These are phyloP conservation scores for Penicillium nordicum DNA, from an alignment of 2,329 filamentous ascomycete species.

Conservation along the genomic window DNA sequence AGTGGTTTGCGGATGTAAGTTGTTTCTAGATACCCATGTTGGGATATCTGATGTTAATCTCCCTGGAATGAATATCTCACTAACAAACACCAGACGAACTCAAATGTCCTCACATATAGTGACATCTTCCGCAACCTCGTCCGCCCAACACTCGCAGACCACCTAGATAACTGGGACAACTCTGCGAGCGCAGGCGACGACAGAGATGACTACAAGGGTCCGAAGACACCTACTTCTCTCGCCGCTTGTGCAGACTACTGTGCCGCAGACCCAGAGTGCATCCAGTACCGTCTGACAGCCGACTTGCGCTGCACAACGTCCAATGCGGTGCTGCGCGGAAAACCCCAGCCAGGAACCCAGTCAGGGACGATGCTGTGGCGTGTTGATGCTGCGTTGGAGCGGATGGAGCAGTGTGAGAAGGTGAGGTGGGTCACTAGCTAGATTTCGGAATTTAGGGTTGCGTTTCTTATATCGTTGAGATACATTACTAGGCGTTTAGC, in stretches of 20 bases:
- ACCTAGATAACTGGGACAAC: slow-evolving; percentile 20
- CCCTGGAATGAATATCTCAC: neutral
- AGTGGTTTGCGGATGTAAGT: slow-evolving; percentile 26
- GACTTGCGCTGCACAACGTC: slow-evolving; percentile 16
- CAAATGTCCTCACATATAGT: slow-evolving; percentile 17
- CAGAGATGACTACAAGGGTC: slow-evolving; percentile 5
- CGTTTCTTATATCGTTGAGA: neutral
- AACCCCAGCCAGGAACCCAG: slow-evolving; percentile 7
- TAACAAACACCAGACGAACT: slow-evolving; percentile 13
- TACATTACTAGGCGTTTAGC: neutral
- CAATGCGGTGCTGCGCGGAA: slow-evolving; percentile 13
- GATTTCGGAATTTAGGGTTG: neutral
- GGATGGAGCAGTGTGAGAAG: slow-evolving; percentile 10
- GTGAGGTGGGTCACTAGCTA: slow-evolving; percentile 11
- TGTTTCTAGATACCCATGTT: no score
- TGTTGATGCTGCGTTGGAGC: slow-evolving; percentile 15
- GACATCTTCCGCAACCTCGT: slow-evolving; percentile 24
- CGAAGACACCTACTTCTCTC: slow-evolving; percentile 5
- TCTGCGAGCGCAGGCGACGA: slow-evolving; percentile 5
- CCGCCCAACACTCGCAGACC: slow-evolving; percentile 15
- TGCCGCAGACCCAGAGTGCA: slow-evolving; percentile 12
- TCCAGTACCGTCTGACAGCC: slow-evolving; percentile 18
- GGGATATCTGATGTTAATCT: no score
- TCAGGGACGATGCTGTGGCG: slow-evolving; percentile 25
- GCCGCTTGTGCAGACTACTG: slow-evolving; percentile 22